These are phyloP conservation scores for Picochlorum costavermella DNA, from an alignment of 139 green algal species.

Conservation along the genomic window DNA sequence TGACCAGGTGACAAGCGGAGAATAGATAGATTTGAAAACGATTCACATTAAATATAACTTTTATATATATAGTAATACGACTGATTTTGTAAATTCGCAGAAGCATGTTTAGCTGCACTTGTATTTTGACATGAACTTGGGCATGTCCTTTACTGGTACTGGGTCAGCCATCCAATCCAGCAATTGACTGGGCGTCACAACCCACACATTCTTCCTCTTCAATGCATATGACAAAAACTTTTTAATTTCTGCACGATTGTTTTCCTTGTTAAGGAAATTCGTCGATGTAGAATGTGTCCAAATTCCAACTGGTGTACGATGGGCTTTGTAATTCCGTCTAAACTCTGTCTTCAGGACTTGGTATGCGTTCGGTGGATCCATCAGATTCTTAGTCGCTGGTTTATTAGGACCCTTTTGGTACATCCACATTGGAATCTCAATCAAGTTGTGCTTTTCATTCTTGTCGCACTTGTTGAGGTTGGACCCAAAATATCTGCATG, in stretches of 20 bases:
- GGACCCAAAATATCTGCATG: conserved; percentile 11
- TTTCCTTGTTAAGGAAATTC: conserved; percentile 10
- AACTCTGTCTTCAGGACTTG: conserved; percentile 12
- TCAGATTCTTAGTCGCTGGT: conserved; percentile 11
- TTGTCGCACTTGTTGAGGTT: conserved; percentile 9
- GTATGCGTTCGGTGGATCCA: conserved; percentile 11
- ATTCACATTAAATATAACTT: too few species aligned
- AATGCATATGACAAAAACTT: conserved; percentile 16
- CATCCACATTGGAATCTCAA: conserved; percentile 8
- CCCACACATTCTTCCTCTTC: conserved; percentile 12
- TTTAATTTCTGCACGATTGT: background rate
- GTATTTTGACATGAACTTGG: conserved; percentile 8
- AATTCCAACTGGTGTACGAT: conserved; percentile 12
- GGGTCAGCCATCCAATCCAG: conserved; percentile 14
- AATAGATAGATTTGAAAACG: too few species aligned
- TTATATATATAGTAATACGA: too few species aligned
- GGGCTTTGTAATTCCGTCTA: conserved; percentile 8
- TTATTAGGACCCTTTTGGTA: conserved; percentile 1
- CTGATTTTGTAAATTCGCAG: too few species aligned
- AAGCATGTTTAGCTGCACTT: background rate
- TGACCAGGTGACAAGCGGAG: background rate
- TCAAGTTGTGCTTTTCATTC: conserved; percentile 8
- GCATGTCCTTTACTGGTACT: conserved; percentile 6
- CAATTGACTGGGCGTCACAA: conserved; percentile 9
- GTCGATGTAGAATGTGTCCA: conserved; percentile 16